Conservation (phyloP, 306 rosid species). For the Fagus crenata region DNA sequence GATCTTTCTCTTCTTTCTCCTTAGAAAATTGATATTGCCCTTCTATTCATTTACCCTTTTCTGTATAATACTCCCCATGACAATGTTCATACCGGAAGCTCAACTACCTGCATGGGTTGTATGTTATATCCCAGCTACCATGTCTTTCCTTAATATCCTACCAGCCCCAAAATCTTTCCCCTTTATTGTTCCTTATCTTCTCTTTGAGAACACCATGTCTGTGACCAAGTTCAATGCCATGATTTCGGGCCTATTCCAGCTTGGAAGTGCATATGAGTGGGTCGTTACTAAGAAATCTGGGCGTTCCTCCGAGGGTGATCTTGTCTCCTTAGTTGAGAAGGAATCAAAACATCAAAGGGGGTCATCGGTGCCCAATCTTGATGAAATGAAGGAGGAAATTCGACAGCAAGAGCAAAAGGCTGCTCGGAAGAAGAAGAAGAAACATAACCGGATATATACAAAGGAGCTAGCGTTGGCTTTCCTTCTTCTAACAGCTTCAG, state of each 20-base stretch:
- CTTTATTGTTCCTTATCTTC: slow-evolving; percentile 92
- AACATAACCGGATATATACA: slow-evolving; percentile 73
- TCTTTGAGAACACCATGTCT: slow-evolving; percentile 91
- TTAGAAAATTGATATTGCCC: slow-evolving; percentile 81
- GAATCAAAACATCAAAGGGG: slow-evolving; percentile 58
- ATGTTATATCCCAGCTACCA: slow-evolving; percentile 80
- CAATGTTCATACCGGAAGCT: slow-evolving; percentile 90
- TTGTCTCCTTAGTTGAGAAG: slow-evolving; percentile 64
- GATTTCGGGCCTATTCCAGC: slow-evolving; percentile 89
- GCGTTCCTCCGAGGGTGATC: slow-evolving; percentile 88
- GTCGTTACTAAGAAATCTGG: slow-evolving; percentile 93
- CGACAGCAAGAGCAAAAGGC: slow-evolving; percentile 45
- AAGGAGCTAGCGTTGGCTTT: slow-evolving; percentile 87
- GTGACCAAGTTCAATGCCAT: slow-evolving; percentile 93
- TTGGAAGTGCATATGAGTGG: slow-evolving; percentile 93
- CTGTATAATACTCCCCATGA: slow-evolving; percentile 93
- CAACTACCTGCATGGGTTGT: slow-evolving; percentile 86
- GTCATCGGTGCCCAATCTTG: slow-evolving; percentile 58
- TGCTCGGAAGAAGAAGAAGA: slow-evolving; percentile 50
- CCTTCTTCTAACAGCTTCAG: slow-evolving; percentile 82
- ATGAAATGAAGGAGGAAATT: slow-evolving; percentile 68
- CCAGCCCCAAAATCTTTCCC: slow-evolving; percentile 93
- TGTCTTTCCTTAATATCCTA: slow-evolving; percentile 90
- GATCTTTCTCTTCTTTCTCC: slow-evolving; percentile 87
- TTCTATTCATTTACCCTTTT: slow-evolving; percentile 88